Conservation (phyloP, 805 yeast species). For the Deakozyma indianensis region DNA sequence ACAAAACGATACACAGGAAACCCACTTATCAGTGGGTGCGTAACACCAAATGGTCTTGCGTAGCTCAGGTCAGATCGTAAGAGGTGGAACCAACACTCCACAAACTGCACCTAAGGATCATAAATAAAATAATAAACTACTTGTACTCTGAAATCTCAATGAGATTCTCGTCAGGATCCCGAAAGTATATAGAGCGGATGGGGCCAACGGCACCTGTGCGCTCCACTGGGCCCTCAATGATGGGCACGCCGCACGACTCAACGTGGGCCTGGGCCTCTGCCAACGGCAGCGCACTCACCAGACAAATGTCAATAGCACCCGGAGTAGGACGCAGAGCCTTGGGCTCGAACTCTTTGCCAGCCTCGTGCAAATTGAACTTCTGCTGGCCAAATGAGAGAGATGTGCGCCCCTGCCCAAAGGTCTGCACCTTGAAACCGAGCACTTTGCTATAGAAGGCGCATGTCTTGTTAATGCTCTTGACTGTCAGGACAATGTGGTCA, state of each 20-base stretch:
- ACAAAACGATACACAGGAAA: no score
- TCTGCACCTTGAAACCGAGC: not conserved
- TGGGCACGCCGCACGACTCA: not conserved
- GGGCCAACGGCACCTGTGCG: constrained; percentile 3
- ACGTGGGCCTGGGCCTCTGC: constrained; percentile 1
- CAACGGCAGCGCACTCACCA: not conserved
- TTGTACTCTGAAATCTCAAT: constrained; percentile 3
- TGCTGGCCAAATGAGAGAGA: not conserved
- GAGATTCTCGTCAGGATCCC: constrained; percentile 3
- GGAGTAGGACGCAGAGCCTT: not conserved
- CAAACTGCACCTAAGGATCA: no score
- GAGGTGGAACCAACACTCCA: no score
- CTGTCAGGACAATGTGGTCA: no score
- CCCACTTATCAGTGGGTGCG: no score
- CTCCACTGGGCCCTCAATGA: constrained; percentile 3
- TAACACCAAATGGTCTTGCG: no score
- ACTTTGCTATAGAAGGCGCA: not conserved
- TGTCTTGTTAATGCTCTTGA: not conserved
- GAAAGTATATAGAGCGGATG: constrained; percentile 3
- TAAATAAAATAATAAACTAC: no score
- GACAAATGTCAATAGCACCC: constrained; percentile 3
- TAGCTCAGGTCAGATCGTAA: no score
- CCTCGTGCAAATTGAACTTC: not conserved
- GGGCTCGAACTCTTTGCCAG: constrained; percentile 2
- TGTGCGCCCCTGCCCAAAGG: not conserved